Evolutionary conservation across 225 moss, liverwort and hornwort genomes (phyloP), one percentile per base, ranked within the genome.

Genomic region (Pseudisothecium myosuroides): DNA sequence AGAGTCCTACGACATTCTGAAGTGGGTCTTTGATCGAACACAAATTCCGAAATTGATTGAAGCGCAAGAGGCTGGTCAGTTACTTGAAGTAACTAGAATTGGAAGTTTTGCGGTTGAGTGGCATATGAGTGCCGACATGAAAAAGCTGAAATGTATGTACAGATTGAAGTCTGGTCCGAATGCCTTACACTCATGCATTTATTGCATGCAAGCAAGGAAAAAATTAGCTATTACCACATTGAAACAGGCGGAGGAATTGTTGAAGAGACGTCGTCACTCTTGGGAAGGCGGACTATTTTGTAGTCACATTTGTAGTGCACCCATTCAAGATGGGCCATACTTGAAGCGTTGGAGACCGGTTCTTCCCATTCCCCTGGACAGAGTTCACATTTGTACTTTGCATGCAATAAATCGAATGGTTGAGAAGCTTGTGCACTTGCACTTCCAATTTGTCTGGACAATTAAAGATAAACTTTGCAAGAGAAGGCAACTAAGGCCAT

Each of bases 151-250:
- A 66, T 66, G 66, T 3, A 36, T 66, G 66, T 36, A 36, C 3
- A 8, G 66, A 0, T 36, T 66, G 66, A 36, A 66, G 10, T 36
- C 18, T 3, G 10, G 36, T 66, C 66, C 19, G 0, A 36, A 22
- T 22, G 22, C 68, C 2, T 0, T 12, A 7, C n/a, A 68, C 0
- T 68, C 68, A 12, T n/a, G 68, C 68, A 68, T n/a, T n/a, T 68
- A 68, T n/a, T 68, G 22, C 22, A 68, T 68, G n/a, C 68, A 68
- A 68, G 7, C 12, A 68, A 12, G n/a, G 7, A 68, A 68, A n/a
- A n/a, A 68, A n/a, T 4, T 0, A n/a, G 0, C 1, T 22, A 2
- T 4, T 22, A 68, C 67, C 4, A 68, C 68, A 22, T 22, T n/a
- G n/a, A 68, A 68, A 12, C n/a, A 68, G 12, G n/a, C 7, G 0